Base-by-base conservation (phyloP, 495 filamentous ascomycete genomes). In the Tuber aestivum region DNA sequence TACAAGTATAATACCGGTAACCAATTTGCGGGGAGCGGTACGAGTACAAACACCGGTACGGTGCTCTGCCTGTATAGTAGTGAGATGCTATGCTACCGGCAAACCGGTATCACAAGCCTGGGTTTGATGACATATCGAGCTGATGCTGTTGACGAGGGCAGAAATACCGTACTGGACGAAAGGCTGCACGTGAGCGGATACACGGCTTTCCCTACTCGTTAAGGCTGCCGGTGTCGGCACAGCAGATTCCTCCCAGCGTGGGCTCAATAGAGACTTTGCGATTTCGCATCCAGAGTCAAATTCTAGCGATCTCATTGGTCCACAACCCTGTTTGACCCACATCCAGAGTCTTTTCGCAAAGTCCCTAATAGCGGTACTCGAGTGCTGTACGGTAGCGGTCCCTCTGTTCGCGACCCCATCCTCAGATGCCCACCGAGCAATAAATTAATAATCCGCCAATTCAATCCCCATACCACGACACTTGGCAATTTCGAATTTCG, bases 361-460 rank as follows among this genome's bases (percentile, higher is more conserved):
- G n/a, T n/a, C n/a, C n/a, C n/a, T n/a, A n/a, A n/a, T n/a, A n/a
- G n/a, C n/a, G n/a, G n/a, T n/a, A n/a, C n/a, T n/a, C n/a, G n/a
- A n/a, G n/a, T n/a, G n/a, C n/a, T n/a, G n/a, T n/a, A n/a, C n/a
- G n/a, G n/a, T 65, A 20, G 56, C 5, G 27, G 27, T 35, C 27
- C n/a, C 44, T 56, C 14, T 32, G 56, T 18, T 20, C 27, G 12
- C 56, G 16, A 35, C 56, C 12, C 4, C 50, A 14, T 35, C 27
- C 27, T 18, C 16, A 35, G 35, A 65, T 18, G 32, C 3, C 9
- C 12, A 65, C 3, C 27, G 56, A 35, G 6, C 56, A 65, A 32
- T 65, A 65, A n/a, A n/a, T n/a, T n/a, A n/a, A 65, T 65, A 65
- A 65, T 35, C 56, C n/a, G 50, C 50, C 14, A 65, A 35, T 65